These are phyloP conservation scores for Talaromyces islandicus DNA, from an alignment of 2,329 filamentous ascomycete species.

Conservation along the genomic window DNA sequence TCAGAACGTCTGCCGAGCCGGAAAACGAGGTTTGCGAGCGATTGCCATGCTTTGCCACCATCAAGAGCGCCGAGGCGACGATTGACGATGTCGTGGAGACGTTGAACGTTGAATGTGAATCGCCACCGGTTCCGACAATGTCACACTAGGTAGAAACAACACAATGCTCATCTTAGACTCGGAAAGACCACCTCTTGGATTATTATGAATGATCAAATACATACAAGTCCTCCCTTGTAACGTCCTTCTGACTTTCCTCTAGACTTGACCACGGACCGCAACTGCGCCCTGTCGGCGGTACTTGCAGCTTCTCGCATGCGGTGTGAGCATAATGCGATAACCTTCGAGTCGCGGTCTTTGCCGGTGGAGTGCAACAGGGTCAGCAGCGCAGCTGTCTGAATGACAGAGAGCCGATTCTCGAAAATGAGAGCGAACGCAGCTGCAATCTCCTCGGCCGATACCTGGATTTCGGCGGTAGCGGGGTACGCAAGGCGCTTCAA, in stretches of 20 bases:
- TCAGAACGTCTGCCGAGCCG: conserved; percentile 86
- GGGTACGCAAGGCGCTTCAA: conserved; percentile 43
- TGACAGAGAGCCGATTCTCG: conserved; percentile 78
- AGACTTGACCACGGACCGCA: conserved; percentile 56
- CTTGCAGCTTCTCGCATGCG: conserved; percentile 79
- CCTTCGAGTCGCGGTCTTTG: conserved; percentile 74
- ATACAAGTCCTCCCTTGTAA: conserved; percentile 78
- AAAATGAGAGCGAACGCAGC: conserved; percentile 88
- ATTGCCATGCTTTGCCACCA: conserved; percentile 94
- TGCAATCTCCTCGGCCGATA: conserved; percentile 76
- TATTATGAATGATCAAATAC: conserved; percentile 23
- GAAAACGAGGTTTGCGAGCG: conserved; percentile 91
- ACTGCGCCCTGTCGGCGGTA: conserved; percentile 58
- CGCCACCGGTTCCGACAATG: conserved; percentile 95
- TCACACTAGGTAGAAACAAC: conserved; percentile 62
- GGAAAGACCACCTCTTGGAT: no score
- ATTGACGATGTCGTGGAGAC: conserved; percentile 95
- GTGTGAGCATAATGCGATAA: conserved; percentile 76
- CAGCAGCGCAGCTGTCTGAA: conserved; percentile 79
- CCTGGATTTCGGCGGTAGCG: conserved; percentile 40
- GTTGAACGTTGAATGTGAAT: conserved; percentile 97
- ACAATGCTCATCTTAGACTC: conserved; percentile 6
- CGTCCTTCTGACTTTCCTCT: conserved; percentile 61
- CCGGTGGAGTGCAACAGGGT: conserved; percentile 90
- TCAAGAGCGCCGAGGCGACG: conserved; percentile 74